Evolutionary conservation across 345 rosid species (phyloP).

Genomic region (Populus ilicifolia): DNA sequence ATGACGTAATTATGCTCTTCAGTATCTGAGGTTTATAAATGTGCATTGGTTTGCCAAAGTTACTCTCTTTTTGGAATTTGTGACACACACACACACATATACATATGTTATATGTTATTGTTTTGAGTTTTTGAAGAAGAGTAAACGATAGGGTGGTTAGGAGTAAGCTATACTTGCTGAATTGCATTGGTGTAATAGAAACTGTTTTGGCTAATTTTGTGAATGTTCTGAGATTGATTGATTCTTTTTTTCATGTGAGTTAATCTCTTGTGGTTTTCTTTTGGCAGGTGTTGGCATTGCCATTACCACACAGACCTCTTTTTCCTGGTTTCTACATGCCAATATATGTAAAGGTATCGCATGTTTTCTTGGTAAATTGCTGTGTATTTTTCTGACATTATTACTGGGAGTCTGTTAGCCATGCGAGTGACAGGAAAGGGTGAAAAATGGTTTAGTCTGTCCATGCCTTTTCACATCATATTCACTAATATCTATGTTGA

Average conservation of each 20-base stretch:
- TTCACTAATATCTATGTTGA: neutral
- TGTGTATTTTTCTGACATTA: neutral
- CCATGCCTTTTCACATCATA: neutral
- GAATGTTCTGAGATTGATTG: neutral
- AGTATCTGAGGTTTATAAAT: neutral
- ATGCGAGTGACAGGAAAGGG: neutral
- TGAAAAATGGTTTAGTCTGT: neutral
- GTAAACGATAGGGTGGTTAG: neutral
- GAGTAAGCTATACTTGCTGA: neutral
- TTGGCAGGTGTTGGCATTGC: conserved; percentile 85
- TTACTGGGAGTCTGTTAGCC: neutral
- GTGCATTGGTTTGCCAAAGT: neutral
- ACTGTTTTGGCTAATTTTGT: neutral
- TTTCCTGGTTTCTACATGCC: conserved; percentile 99
- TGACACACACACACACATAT: neutral
- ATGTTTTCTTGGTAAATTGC: neutral
- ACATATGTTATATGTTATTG: neutral
- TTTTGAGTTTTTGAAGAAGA: neutral
- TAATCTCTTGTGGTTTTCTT: conserved; percentile 15
- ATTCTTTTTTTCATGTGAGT: neutral
- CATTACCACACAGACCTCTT: conserved; percentile 85
- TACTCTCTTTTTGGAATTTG: neutral
- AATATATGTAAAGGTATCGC: conserved; percentile 82
- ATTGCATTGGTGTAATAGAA: neutral
- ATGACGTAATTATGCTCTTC: neutral